phyloP scores from a whole-genome alignment of 805 yeast species.

The Ogataea paradorogensis region DNA sequence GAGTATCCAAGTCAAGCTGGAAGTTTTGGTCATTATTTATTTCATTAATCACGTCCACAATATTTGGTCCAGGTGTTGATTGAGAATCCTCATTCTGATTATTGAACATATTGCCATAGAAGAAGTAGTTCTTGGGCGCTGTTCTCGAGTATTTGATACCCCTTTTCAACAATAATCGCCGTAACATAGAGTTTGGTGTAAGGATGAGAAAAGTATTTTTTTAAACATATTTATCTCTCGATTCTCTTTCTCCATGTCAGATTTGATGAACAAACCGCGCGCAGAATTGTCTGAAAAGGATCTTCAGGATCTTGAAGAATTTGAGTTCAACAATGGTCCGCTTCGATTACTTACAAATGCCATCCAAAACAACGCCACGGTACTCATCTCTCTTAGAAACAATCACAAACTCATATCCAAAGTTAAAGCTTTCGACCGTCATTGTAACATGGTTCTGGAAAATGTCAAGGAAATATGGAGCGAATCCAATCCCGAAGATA shows the following conservation, averaged over 20 bases:
- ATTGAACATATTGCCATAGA: conserved; percentile 10
- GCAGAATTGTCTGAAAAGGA: conserved; percentile 80
- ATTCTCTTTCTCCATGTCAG: conserved; percentile 32
- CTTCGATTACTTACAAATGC: conserved; percentile 84
- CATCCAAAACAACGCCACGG: conserved; percentile 67
- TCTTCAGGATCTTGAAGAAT: conserved; percentile 78
- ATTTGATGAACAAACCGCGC: conserved; percentile 68
- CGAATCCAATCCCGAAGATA: conserved; percentile 53
- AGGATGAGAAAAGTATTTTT: conserved; percentile 5
- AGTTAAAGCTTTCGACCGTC: conserved; percentile 94
- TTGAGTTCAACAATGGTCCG: conserved; percentile 88
- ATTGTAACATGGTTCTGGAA: conserved; percentile 88
- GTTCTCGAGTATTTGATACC: not conserved
- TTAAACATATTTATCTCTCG: not conserved
- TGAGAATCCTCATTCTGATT: conserved; percentile 10
- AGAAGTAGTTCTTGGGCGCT: conserved; percentile 16
- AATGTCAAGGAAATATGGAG: conserved; percentile 80
- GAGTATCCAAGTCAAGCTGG: conserved; percentile 12
- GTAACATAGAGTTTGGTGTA: conserved; percentile 7
- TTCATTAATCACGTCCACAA: conserved; percentile 27
- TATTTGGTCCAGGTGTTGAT: conserved; percentile 25
- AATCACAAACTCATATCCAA: conserved; percentile 88
- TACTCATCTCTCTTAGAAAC: conserved; percentile 85
- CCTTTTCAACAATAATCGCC: conserved; percentile 1
- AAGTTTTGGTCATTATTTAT: conserved; percentile 28